Evolutionary conservation across 2,329 filamentous ascomycete species (phyloP), one percentile per base, ranked within the genome.

Genomic region (Aureobasidium melanogenum): DNA sequence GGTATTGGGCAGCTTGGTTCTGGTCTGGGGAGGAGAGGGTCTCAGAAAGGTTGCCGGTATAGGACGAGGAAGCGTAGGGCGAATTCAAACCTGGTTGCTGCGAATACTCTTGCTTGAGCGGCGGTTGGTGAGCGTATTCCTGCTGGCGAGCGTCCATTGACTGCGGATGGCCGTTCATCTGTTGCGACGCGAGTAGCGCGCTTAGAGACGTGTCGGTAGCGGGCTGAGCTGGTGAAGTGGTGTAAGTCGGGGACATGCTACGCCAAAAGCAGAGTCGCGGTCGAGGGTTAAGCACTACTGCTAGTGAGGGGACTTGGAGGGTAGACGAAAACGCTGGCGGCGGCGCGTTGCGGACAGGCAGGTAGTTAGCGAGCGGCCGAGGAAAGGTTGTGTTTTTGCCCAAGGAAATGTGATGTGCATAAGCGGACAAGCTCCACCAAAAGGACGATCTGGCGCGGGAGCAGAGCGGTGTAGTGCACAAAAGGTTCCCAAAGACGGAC

Each of bases 1-100:
- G 82, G 79, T 95, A 96, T 78, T 93, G 88, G 79, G 88, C 89
- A 88, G 89, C 88, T 89, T 91, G 89, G 78, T 88, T 83, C 83
- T 90, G 89, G 88, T 96, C 92, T 94, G 88, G 85, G 79, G 83
- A 74, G 34, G 56, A 39, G 65, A 87, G 84, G 75, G 83, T 86
- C 88, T 95, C 90, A 91, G 91, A 92, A 82, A 87, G 83, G 78
- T 84, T 72, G 73, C 79, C 77, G 70, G 73, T 73, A 69, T 81
- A 81, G 64, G 77, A 74, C 66, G 77, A 76, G 73, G 60, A 60
- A 55, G 71, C 68, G 75, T 80, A 80, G 74, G 80, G 80, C 74
- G 75, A 75, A 73, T 72, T 77, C 77, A 80, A 79, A 80, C 78
- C 78, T 80, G 77, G 78, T 73, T 74, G 74, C 73, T 74, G 74